A percentile compares a stretch with the other conserved stretches of the same genome.
Evolutionary conservation across 495 filamentous ascomycete genomes (phyloP).

Genomic region (Daldinia childiae): DNA sequence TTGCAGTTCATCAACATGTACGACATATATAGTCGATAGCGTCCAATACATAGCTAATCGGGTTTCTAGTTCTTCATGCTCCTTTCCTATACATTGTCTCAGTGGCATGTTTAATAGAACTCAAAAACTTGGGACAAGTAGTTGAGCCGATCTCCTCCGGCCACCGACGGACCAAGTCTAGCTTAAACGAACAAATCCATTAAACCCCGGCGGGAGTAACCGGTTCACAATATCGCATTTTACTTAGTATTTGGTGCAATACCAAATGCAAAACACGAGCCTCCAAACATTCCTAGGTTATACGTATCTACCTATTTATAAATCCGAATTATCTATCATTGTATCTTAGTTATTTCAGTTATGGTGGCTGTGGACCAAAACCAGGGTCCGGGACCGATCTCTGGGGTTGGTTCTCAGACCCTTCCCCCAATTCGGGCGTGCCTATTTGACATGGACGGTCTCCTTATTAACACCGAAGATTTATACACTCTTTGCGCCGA

Average conservation of each 20-base stretch:
- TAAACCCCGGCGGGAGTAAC: conserved; percentile 12
- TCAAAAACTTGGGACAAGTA: background rate
- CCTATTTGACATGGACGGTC: conserved; percentile 93
- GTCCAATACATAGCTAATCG: background rate
- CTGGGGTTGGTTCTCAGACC: background rate
- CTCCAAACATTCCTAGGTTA: background rate
- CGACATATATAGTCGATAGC: background rate
- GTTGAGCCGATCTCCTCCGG: conserved; percentile 34
- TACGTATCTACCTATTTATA: background rate
- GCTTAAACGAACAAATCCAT: conserved; percentile 1
- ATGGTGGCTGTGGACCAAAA: background rate
- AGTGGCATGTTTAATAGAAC: background rate
- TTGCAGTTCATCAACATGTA: conserved; percentile 6
- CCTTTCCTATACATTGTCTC: background rate
- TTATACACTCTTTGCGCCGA: conserved; percentile 80
- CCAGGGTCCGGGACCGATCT: background rate
- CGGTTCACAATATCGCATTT: background rate
- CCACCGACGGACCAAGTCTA: conserved; percentile 33
- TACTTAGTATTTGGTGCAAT: background rate
- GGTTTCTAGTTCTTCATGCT: background rate
- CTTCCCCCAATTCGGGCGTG: conserved; percentile 78
- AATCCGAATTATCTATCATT: background rate
- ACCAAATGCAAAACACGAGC: background rate
- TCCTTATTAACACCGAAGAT: conserved; percentile 86
- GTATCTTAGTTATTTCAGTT: background rate